These are phyloP conservation scores for Tillandsia leiboldiana DNA, from an alignment of 176 grass and related monocot species.

Conservation along the genomic window DNA sequence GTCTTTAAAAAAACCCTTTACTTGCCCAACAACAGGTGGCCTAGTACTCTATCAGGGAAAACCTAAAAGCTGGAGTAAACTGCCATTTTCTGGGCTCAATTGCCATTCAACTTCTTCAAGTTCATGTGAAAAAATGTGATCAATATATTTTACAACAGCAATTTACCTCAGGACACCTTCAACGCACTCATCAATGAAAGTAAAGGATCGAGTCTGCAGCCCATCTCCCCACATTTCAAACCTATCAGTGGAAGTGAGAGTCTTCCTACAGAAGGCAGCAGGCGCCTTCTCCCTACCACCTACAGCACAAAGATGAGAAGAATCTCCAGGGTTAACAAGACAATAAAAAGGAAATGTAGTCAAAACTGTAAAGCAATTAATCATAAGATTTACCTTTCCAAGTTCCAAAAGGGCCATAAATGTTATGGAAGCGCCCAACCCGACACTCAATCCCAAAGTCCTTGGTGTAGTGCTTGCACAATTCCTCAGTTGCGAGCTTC, in stretches of 20 bases:
- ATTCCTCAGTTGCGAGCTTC: slow-evolving; percentile 87
- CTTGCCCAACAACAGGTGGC: background rate
- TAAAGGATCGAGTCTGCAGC: slow-evolving; percentile 74
- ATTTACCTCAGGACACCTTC: slow-evolving; percentile 74
- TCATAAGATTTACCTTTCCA: slow-evolving; percentile 61
- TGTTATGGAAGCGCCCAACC: slow-evolving; percentile 86
- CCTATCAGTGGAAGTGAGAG: slow-evolving; percentile 56
- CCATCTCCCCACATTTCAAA: slow-evolving; percentile 96
- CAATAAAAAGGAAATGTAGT: background rate
- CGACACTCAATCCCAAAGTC: slow-evolving; percentile 88
- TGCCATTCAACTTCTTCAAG: background rate
- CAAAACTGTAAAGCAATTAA: background rate
- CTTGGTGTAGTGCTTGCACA: slow-evolving; percentile 99
- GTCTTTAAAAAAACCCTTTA: background rate
- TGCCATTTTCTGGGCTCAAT: background rate
- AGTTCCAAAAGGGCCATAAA: slow-evolving; percentile 93
- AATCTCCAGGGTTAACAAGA: background rate
- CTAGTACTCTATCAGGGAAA: background rate
- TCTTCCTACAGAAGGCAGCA: slow-evolving; percentile 78
- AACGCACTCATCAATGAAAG: slow-evolving; percentile 79
- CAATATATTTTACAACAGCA: background rate
- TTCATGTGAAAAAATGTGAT: background rate
- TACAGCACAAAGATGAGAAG: slow-evolving; percentile 12
- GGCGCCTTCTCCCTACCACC: slow-evolving; percentile 87
- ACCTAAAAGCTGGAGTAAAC: background rate